Base-by-base conservation (phyloP, 2,329 filamentous ascomycete genomes). In the Ophiobolus disseminans region DNA sequence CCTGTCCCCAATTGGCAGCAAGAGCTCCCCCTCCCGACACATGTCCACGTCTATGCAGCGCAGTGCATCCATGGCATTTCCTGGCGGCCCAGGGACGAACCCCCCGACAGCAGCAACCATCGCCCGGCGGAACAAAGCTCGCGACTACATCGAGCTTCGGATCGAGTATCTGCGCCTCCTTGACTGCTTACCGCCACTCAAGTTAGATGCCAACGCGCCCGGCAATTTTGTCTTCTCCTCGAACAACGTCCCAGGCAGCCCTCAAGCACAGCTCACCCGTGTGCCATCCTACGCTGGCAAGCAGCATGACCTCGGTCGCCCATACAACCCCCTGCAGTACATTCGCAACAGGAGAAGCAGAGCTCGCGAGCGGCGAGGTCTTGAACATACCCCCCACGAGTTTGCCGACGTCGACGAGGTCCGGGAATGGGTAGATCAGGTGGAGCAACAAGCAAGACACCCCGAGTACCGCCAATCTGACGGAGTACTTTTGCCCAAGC, bases 251-350 rank as follows among this genome's bases (percentile, higher is more conserved):
- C 71, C 78, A 30, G 73, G 78, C 40, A 73, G 69, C 53, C 60
- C 71, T 1, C 64, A 72, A 48, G 72, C 75, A 53, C 63, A 75
- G 38, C 58, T 75, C 50, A 69, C 62, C 47, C 67, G 77, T 60
- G 43, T 70, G 48, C 51, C 70, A 45, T 70, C 72, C 54, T 40
- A 75, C 60, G 63, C 64, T 21, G 72, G 62, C 57, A 70, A 62
- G 51, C 69, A 70, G 52, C 63, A 71, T 32, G 65, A 48, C n/a
- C 71, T 87, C 6, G 88, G 89, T 4, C 86, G 92, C 42, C 76
- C 80, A 2, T 97, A 97, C 69, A 96, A 99, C 68, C 94, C 93
- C 4, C 75, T 99, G 19, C 94, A 97, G 72, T 91, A 91, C 61
- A 89, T 97, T 45, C 87, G 94, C 16, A 97, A 99, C 67, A 84